Evolutionary conservation across 305 asterid genomes (phyloP).

Genomic region (Coffea humblotiana): DNA sequence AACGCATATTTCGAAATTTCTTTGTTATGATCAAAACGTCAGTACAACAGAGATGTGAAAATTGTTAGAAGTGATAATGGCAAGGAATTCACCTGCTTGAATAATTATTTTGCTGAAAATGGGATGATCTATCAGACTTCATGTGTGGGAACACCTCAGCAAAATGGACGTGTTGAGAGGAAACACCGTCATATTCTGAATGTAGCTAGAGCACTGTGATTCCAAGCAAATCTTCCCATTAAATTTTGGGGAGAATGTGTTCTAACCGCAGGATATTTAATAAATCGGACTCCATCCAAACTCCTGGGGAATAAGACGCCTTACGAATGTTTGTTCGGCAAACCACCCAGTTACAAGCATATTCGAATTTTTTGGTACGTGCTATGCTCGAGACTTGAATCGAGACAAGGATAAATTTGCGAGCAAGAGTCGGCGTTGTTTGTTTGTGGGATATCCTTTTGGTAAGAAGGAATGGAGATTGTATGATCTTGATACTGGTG

Average conservation of each 20-base stretch:
- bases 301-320: background rate
- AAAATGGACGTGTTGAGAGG: background rate
- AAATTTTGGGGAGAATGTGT: background rate
- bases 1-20: background rate
- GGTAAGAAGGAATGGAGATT: background rate
- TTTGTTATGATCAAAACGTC: background rate
- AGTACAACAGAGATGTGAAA: background rate
- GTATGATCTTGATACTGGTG: background rate
- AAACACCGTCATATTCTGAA: conserved; percentile 2
- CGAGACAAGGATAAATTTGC: background rate
- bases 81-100: background rate
- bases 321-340: background rate
- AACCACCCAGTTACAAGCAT: background rate
- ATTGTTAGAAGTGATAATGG: background rate
- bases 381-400: background rate
- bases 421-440: background rate
- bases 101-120: background rate
- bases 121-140: conserved; percentile 1
- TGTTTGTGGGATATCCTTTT: conserved; percentile 14
- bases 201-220: background rate
- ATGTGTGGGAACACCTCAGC: conserved; percentile 1
- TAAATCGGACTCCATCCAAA: background rate
- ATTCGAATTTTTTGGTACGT: background rate
- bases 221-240: background rate
- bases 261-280: background rate